phyloP scores from a whole-genome alignment of 148 eudicot genomes.

The Cornus kousa region DNA sequence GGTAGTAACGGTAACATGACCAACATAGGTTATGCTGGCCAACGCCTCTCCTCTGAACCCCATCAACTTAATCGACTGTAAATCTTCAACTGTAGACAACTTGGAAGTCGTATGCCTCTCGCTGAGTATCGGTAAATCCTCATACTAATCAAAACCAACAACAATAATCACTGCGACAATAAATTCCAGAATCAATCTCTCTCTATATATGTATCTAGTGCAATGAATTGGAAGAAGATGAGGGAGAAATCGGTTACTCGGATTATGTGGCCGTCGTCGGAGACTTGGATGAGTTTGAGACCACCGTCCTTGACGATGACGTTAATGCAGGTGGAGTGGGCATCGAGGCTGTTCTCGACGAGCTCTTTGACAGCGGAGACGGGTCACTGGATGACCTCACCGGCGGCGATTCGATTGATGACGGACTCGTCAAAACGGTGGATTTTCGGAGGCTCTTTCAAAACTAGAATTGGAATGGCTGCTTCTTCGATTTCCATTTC shows the following conservation, averaged over 20 bases:
- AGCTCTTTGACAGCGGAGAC: too few relatives aligned
- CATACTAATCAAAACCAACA: slow-evolving; percentile 41
- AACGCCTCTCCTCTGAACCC: slow-evolving; percentile 95
- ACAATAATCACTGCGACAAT: too few relatives aligned
- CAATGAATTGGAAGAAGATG: not conserved
- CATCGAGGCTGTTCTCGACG: too few relatives aligned
- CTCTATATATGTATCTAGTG: not conserved
- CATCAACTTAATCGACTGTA: slow-evolving; percentile 69
- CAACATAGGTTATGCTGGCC: slow-evolving; percentile 97
- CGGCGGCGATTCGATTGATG: slow-evolving; percentile 92
- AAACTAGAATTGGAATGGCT: not conserved
- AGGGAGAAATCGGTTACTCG: slow-evolving; percentile 32
- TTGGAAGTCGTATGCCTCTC: slow-evolving; percentile 83
- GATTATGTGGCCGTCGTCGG: slow-evolving; percentile 88
- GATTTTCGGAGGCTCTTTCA: slow-evolving; percentile 62
- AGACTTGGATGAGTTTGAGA: slow-evolving; percentile 91
- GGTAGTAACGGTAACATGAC: slow-evolving; percentile 88
- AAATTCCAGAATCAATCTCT: too few relatives aligned
- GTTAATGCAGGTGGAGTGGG: slow-evolving; percentile 54
- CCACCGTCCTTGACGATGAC: slow-evolving; percentile 86
- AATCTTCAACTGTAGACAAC: slow-evolving; percentile 63
- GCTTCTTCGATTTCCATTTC: slow-evolving; percentile 32
- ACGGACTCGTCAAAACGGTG: slow-evolving; percentile 76
- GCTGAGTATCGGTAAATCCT: slow-evolving; percentile 82
- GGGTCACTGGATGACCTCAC: too few relatives aligned